Evolutionary conservation across 495 filamentous ascomycete species (phyloP).

Genomic region (Clohesyomyces aquaticus): DNA sequence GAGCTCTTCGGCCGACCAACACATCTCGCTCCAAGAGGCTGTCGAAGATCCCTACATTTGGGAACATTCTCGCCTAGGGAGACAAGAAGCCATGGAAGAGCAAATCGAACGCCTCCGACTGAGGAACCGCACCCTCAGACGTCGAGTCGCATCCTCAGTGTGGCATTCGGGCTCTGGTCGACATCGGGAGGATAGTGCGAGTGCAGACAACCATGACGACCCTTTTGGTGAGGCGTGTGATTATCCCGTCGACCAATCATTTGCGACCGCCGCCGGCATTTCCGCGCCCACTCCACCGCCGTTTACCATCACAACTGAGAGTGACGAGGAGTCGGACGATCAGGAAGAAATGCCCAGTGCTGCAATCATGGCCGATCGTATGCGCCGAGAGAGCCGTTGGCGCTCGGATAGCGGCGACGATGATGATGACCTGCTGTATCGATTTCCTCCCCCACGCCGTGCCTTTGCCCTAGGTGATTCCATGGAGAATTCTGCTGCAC

Average conservation of each 20-base stretch:
- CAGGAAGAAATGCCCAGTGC: conserved; percentile 47
- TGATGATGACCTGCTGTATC: conserved; percentile 25
- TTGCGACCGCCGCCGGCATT: conserved; percentile 21
- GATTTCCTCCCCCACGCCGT: conserved; percentile 9
- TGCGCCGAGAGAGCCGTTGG: conserved; percentile 41
- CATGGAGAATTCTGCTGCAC: background rate
- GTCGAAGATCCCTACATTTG: conserved; percentile 40
- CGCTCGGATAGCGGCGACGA: conserved; percentile 42
- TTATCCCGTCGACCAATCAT: conserved; percentile 21
- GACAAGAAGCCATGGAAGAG: conserved; percentile 29
- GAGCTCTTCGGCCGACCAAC: conserved; percentile 22
- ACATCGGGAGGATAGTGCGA: background rate
- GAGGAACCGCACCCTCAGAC: background rate
- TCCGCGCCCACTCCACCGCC: conserved; percentile 38
- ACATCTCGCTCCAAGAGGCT: conserved; percentile 42
- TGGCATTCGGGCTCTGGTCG: too few species aligned
- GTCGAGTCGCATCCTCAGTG: too few species aligned
- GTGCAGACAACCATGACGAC: conserved; percentile 1
- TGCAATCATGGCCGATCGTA: conserved; percentile 44
- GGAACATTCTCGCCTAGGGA: conserved; percentile 26
- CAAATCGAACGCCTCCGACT: conserved; percentile 22
- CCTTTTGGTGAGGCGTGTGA: conserved; percentile 27
- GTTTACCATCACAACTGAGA: conserved; percentile 58
- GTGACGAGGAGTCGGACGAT: conserved; percentile 53
- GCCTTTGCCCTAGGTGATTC: conserved; percentile 1